These are phyloP conservation scores for Deinandra increscens DNA, from an alignment of 129 eudicot species.

Conservation along the genomic window DNA sequence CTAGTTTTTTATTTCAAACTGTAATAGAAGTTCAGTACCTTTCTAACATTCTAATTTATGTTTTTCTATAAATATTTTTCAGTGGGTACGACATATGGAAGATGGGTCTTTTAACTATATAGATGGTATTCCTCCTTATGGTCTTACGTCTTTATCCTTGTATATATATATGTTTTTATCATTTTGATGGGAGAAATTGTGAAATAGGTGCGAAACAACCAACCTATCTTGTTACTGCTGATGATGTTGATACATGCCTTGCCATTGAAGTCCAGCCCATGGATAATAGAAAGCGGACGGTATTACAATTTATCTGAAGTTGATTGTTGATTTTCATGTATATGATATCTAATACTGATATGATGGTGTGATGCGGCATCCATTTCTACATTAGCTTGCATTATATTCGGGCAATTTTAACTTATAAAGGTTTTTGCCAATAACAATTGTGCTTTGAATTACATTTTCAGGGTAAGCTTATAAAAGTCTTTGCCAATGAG, in stretches of 20 bases:
- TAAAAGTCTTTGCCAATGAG: conserved; percentile 86
- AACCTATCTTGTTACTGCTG: conserved; percentile 80
- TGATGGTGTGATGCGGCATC: not conserved
- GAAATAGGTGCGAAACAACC: conserved; percentile 92
- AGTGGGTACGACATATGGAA: conserved; percentile 98
- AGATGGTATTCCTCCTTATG: conserved; percentile 55
- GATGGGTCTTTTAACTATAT: conserved; percentile 88
- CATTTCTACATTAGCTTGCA: not conserved
- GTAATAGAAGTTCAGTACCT: conserved; percentile 13
- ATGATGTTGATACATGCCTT: conserved; percentile 81
- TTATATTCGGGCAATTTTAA: not conserved
- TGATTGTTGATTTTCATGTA: conserved; percentile 18
- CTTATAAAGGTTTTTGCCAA: not conserved
- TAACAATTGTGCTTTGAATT: conserved; percentile 19
- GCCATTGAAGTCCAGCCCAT: conserved; percentile 98
- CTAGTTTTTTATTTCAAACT: conserved; percentile 7
- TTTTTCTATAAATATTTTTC: conserved; percentile 29
- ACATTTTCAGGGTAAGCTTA: conserved; percentile 78
- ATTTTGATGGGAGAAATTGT: conserved; percentile 22
- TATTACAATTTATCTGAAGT: conserved; percentile 15
- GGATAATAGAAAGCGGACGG: conserved; percentile 90
- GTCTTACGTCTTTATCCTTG: not conserved
- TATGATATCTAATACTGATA: not conserved
- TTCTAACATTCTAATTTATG: not conserved
- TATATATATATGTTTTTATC: not conserved